Percentiles rank a stretch among this genome's conserved stretches.
Conservation (phyloP, 2,329 filamentous ascomycete species). For the Botrytis medusae region DNA sequence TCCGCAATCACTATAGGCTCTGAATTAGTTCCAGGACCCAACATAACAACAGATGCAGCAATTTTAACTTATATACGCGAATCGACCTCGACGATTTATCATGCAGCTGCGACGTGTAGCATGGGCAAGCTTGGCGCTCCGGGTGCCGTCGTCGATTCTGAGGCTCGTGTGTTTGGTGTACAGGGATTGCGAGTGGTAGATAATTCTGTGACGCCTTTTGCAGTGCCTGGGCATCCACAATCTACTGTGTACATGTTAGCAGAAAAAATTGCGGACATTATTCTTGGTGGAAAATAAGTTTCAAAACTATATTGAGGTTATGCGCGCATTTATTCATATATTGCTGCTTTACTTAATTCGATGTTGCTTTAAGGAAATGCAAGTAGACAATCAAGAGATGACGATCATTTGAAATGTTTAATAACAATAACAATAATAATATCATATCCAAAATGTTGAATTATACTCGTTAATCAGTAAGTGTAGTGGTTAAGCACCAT, state of each 20-base stretch:
- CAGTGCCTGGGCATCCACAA: not conserved
- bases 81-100: slow-evolving; percentile 45
- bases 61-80: slow-evolving; percentile 27
- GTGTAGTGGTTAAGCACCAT: too few relatives aligned
- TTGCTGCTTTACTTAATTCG: too few relatives aligned
- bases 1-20: not conserved
- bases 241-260: slow-evolving; percentile 13
- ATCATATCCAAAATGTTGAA: too few relatives aligned
- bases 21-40: not conserved
- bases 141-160: slow-evolving; percentile 36
- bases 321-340: too few relatives aligned
- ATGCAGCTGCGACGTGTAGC: slow-evolving; percentile 52
- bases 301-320: too few relatives aligned
- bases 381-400: too few relatives aligned
- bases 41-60: slow-evolving; percentile 23
- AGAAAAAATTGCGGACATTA: slow-evolving; percentile 5
- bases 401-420: too few relatives aligned
- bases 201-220: not conserved
- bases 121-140: slow-evolving; percentile 51
- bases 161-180: slow-evolving; percentile 27
- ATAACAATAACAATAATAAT: too few relatives aligned
- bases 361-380: too few relatives aligned
- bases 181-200: not conserved
- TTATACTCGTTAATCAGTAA: too few relatives aligned
- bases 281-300: too few relatives aligned